These are phyloP conservation scores for Xylaria sp. DNA, from an alignment of 2,329 filamentous ascomycete genomes.

Conservation along the genomic window DNA sequence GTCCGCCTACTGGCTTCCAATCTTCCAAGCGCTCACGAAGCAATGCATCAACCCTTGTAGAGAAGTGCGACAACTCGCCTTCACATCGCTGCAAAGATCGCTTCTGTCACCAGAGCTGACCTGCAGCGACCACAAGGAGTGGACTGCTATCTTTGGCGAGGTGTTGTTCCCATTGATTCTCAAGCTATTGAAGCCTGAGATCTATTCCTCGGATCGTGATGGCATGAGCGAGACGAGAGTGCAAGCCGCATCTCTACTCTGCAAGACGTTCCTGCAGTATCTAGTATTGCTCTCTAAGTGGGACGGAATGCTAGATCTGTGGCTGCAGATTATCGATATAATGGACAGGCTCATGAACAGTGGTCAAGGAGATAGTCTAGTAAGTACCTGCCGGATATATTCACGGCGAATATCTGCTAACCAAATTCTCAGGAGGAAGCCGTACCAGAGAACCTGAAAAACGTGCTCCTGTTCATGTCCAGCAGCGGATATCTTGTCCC, in stretches of 20 bases:
- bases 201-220: constrained; percentile 82
- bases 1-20: constrained; percentile 96
- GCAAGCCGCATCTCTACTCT: constrained; percentile 82
- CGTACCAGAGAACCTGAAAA: constrained; percentile 91
- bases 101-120: constrained; percentile 80
- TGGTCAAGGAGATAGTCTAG: constrained; percentile 82
- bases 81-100: constrained; percentile 77
- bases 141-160: constrained; percentile 91
- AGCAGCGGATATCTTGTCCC: constrained; percentile 79
- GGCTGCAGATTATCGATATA: constrained; percentile 86
- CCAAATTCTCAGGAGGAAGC: constrained; percentile 68
- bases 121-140: constrained; percentile 78
- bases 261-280: constrained; percentile 94
- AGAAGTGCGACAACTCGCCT: constrained; percentile 84
- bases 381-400: constrained; percentile 52
- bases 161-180: constrained; percentile 89
- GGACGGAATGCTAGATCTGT: constrained; percentile 85
- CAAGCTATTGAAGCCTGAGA: constrained; percentile 84
- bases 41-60: constrained; percentile 94
- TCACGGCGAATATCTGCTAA: constrained; percentile 7
- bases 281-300: constrained; percentile 77
- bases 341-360: constrained; percentile 97
- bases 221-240: constrained; percentile 96
- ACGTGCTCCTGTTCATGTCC: constrained; percentile 91
- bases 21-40: constrained; percentile 79